phyloP scores from a whole-genome alignment of 2,329 filamentous ascomycete species.

The Reticulascus tulasneorum region DNA sequence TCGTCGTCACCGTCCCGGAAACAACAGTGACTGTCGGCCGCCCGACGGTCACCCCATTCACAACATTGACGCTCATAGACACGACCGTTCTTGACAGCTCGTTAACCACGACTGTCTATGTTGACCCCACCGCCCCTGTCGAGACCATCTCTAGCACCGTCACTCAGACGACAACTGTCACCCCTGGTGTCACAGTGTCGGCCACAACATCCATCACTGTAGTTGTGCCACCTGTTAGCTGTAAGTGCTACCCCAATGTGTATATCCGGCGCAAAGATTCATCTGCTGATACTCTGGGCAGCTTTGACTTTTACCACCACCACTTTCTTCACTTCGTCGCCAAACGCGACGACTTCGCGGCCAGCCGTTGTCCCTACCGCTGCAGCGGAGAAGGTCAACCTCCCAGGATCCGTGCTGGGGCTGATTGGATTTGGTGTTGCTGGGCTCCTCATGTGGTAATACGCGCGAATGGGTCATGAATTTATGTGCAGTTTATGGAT shows the following conservation, averaged over 20 bases:
- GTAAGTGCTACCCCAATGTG: background rate
- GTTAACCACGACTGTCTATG: conserved; percentile 1
- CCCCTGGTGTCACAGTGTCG: too few relatives aligned
- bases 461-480: too few relatives aligned
- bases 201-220: too few relatives aligned
- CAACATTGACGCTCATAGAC: too few relatives aligned
- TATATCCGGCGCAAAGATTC: background rate
- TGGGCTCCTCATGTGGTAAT: conserved; percentile 29
- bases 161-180: conserved; percentile 2
- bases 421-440: conserved; percentile 33
- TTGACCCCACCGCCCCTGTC: conserved; percentile 1
- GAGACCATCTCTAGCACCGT: conserved; percentile 1
- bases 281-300: background rate
- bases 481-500: too few relatives aligned
- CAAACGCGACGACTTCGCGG: conserved; percentile 23
- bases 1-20: conserved; percentile 9
- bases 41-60: conserved; percentile 1
- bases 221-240: too few relatives aligned
- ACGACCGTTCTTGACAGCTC: too few relatives aligned
- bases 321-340: conserved; percentile 12
- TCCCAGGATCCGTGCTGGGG: conserved; percentile 29
- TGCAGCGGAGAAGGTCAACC: conserved; percentile 15
- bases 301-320: conserved; percentile 8
- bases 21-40: conserved; percentile 10
- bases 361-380: conserved; percentile 25